phyloP scores from a whole-genome alignment of 2,329 filamentous ascomycete genomes.

The Fusarium circinatum region DNA sequence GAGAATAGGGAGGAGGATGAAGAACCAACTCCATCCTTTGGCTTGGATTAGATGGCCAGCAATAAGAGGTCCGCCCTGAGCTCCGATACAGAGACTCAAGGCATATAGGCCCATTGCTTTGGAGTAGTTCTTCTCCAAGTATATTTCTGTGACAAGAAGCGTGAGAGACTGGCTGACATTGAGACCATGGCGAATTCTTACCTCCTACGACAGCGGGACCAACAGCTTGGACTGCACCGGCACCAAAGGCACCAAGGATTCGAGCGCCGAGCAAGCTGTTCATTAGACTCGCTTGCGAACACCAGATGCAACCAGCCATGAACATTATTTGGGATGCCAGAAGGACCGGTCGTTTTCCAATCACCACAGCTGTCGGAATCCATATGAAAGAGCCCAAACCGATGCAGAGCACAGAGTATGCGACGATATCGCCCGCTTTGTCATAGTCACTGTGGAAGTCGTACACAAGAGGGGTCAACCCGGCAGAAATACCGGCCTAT shows the following conservation, averaged over 20 bases:
- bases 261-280: background rate
- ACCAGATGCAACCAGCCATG: background rate
- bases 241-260: background rate
- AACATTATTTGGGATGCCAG: background rate
- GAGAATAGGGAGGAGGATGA: background rate
- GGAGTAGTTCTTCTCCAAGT: background rate
- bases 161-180: fast-evolving
- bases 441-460: background rate
- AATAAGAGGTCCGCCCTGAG: background rate
- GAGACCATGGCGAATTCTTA: background rate
- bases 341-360: background rate
- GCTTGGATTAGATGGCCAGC: background rate
- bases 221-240: background rate
- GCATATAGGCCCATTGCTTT: background rate
- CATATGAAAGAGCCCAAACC: background rate
- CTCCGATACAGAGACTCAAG: background rate
- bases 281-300: background rate
- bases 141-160: background rate
- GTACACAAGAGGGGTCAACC: background rate
- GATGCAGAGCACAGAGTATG: background rate
- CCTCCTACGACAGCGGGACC: background rate
- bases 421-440: background rate
- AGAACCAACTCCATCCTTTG: background rate
- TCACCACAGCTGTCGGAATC: background rate
- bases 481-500: background rate